Percentiles rank a stretch among this genome's conserved stretches.
These are phyloP conservation scores for Colletotrichum sp. DNA, from an alignment of 2,329 filamentous ascomycete species.

Conservation along the genomic window DNA sequence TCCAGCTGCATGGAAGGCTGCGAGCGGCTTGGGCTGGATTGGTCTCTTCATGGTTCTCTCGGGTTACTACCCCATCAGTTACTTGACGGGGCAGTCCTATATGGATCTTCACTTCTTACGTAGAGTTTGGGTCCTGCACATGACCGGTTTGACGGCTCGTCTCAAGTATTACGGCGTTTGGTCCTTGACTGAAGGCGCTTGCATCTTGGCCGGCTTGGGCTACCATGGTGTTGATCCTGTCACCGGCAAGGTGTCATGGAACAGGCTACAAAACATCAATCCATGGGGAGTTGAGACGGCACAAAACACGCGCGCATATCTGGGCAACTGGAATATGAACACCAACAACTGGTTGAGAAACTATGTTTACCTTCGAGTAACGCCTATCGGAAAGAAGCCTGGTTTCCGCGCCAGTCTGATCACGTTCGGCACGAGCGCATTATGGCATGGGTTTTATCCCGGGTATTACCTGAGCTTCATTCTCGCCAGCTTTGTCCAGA, in stretches of 20 bases:
- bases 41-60: slow-evolving; percentile 77
- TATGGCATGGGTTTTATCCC: slow-evolving; percentile 98
- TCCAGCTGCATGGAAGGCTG: slow-evolving; percentile 80
- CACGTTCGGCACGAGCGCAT: slow-evolving; percentile 91
- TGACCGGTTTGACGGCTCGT: slow-evolving; percentile 81
- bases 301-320: slow-evolving; percentile 90
- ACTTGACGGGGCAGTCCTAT: slow-evolving; percentile 71
- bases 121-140: slow-evolving; percentile 80
- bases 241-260: slow-evolving; percentile 85
- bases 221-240: slow-evolving; percentile 91
- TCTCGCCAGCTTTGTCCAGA: slow-evolving; percentile 89
- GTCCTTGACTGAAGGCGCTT: slow-evolving; percentile 90
- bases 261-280: slow-evolving; percentile 88
- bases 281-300: slow-evolving; percentile 86
- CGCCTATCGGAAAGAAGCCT: slow-evolving; percentile 92
- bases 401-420: slow-evolving; percentile 94
- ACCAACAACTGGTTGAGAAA: slow-evolving; percentile 97
- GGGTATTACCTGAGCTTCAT: slow-evolving; percentile 95
- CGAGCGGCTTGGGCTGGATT: slow-evolving; percentile 79
- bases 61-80: slow-evolving; percentile 66
- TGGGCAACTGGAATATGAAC: slow-evolving; percentile 98
- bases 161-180: slow-evolving; percentile 98
- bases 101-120: slow-evolving; percentile 71
- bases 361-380: slow-evolving; percentile 94
- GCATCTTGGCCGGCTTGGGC: slow-evolving; percentile 90